These are phyloP conservation scores for Petunia hybrid DNA, from an alignment of 305 asterid species.

Conservation along the genomic window DNA sequence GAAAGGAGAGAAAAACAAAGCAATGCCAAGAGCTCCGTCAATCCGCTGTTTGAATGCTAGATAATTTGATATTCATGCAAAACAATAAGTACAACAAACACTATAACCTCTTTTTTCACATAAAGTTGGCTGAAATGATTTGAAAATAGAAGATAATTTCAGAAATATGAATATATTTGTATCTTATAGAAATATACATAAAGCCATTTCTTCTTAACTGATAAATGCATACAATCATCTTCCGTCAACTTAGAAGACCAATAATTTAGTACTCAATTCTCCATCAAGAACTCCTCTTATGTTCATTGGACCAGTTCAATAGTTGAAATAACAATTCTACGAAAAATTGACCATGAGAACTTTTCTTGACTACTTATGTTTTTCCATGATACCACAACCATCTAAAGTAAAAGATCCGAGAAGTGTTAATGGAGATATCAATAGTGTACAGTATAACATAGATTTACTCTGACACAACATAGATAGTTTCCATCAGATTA, in stretches of 20 bases:
- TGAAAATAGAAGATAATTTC: not conserved
- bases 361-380: not conserved
- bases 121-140: not conserved
- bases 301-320: not conserved
- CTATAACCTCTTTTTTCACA: conserved; percentile 1
- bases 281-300: not conserved
- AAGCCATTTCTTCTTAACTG: not conserved
- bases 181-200: not conserved
- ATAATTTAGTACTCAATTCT: not conserved
- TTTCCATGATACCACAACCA: not conserved
- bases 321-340: not conserved
- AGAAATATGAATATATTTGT: not conserved
- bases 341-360: not conserved
- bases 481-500: not conserved
- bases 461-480: not conserved
- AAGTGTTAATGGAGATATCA: not conserved
- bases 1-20: no score
- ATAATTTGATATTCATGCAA: conserved; percentile 15
- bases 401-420: not conserved
- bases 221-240: conserved; percentile 20
- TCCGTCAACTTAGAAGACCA: not conserved
- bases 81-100: conserved; percentile 8
- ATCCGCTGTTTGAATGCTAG: not conserved
- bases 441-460: not conserved
- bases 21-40: no score